These are phyloP conservation scores for rapeseed (Brassica napus) DNA, from an alignment of 345 rosid genomes.

Conservation along the genomic window Da-Ae NC_063452.1:58549501-58550000, in stretches of 20 bases:
- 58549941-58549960: not conserved
- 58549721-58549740: conserved; percentile 21
- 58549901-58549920: conserved; percentile 11
- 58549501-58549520: conserved; percentile 1
- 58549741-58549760: conserved; percentile 39
- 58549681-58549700: conserved; percentile 48
- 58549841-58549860: conserved; percentile 76
- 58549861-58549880: conserved; percentile 81
- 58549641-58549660: conserved; percentile 57
- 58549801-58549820: conserved; percentile 32
- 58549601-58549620: conserved; percentile 33
- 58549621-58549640: conserved; percentile 23
- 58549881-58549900: not conserved
- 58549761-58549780: conserved; percentile 42
- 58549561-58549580: conserved; percentile 61
- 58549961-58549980: conserved; percentile 13
- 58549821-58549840: conserved; percentile 69
- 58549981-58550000: conserved; percentile 64
- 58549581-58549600: conserved; percentile 47
- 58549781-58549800: conserved; percentile 44
- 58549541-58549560: conserved; percentile 48
- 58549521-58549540: conserved; percentile 3
- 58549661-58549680: conserved; percentile 43
- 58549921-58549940: not conserved
- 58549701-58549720: conserved; percentile 27